phyloP scores from a whole-genome alignment of 108 stramenopile species.

The Stephanodiscus triporus region DNA sequence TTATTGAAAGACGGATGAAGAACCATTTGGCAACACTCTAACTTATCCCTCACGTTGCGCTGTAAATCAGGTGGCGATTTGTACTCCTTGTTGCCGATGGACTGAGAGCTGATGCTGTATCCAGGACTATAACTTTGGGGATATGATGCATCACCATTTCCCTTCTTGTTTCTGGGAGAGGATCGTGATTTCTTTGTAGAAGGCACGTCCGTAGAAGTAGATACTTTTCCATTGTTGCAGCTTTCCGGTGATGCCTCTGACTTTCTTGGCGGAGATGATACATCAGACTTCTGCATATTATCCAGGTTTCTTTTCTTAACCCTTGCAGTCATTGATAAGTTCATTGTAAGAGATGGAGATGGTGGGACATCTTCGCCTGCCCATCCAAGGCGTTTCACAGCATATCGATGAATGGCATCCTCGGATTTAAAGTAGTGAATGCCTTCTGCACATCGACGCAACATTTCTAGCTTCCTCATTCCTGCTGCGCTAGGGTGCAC shows the following conservation, averaged over 20 bases:
- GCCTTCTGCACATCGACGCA: slow-evolving; percentile 11
- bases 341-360: neutral
- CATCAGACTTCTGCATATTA: neutral
- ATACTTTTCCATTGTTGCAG: neutral
- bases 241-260: neutral
- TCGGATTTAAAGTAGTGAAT: slow-evolving; percentile 31
- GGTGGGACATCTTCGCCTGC: slow-evolving; percentile 3
- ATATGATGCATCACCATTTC: neutral
- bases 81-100: slow-evolving; percentile 8
- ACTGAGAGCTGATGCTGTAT: neutral
- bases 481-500: slow-evolving; percentile 12
- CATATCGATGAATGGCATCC: slow-evolving; percentile 8
- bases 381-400: slow-evolving; percentile 29
- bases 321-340: neutral
- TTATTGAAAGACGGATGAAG: slow-evolving; percentile 35
- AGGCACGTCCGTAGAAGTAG: neutral
- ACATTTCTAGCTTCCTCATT: slow-evolving; percentile 23
- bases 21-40: slow-evolving; percentile 32
- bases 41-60: slow-evolving; percentile 29
- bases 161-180: slow-evolving; percentile 9
- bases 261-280: neutral
- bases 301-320: neutral
- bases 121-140: neutral
- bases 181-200: slow-evolving; percentile 15
- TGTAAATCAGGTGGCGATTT: slow-evolving; percentile 13